Conservation (phyloP, 768 basidiomycete genomes). For the Russula vinacea region DNA sequence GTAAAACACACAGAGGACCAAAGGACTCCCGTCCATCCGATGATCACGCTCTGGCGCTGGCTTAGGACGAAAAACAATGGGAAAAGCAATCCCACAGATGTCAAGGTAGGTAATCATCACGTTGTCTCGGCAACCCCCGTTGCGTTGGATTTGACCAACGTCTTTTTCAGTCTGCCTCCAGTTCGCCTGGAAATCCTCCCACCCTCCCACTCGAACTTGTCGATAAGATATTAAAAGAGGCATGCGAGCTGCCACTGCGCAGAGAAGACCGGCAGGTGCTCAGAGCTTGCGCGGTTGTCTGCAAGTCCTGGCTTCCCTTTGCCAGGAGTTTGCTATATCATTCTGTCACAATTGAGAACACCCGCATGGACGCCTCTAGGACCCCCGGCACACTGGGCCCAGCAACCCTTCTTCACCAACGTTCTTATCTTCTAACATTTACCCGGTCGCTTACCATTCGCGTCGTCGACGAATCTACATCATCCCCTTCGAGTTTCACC, state of each 20-base stretch:
- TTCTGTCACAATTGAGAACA: conserved; percentile 18
- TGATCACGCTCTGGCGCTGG: conserved; percentile 10
- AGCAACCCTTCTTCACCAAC: neutral
- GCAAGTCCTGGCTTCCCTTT: conserved; percentile 23
- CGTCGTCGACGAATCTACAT: conserved; percentile 13
- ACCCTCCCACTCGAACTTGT: conserved; percentile 19
- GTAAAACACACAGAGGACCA: neutral
- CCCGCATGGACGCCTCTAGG: conserved; percentile 5
- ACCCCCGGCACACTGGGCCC: conserved; percentile 21
- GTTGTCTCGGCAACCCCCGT: conserved; percentile 8
- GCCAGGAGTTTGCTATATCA: conserved; percentile 16
- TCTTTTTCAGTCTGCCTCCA: neutral
- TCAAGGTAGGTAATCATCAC: conserved; percentile 2
- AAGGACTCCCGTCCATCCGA: neutral
- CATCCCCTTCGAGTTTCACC: neutral
- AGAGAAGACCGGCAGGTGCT: conserved; percentile 3
- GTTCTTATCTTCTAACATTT: conserved; percentile 9
- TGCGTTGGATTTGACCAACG: neutral
- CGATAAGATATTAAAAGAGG: conserved; percentile 14
- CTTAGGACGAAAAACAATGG: neutral
- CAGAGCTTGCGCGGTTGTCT: conserved; percentile 17
- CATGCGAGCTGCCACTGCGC: conserved; percentile 15
- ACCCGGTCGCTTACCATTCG: conserved; percentile 15
- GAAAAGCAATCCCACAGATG: neutral
- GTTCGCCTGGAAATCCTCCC: neutral